Evolutionary conservation across 2,329 filamentous ascomycete genomes (phyloP).

Genomic region (Colletotrichum lupini): DNA sequence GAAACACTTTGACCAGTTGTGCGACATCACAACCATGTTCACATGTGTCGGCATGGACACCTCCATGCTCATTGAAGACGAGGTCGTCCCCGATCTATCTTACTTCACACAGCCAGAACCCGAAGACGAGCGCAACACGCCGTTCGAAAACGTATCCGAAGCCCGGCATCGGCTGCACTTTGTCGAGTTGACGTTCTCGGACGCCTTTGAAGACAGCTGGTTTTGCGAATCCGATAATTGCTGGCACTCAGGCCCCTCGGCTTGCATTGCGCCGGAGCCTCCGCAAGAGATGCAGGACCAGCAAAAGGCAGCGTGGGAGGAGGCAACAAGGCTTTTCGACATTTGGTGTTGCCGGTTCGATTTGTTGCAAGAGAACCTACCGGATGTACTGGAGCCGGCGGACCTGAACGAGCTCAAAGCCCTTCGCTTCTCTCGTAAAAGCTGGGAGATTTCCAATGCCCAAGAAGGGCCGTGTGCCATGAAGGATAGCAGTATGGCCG

Average conservation of each 20-base stretch:
- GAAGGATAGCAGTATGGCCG: not conserved
- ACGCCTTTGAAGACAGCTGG: constrained; percentile 8
- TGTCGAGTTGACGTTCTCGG: constrained; percentile 7
- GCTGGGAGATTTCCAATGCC: constrained; percentile 14
- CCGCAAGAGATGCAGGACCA: not conserved
- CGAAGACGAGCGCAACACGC: not conserved
- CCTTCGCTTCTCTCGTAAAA: constrained; percentile 7
- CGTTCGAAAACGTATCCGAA: constrained; percentile 13
- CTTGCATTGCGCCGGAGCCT: not conserved
- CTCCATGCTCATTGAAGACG: constrained; percentile 17
- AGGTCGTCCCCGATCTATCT: constrained; percentile 19
- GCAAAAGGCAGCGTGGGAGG: not conserved
- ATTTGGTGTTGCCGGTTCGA: constrained; percentile 22
- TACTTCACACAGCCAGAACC: constrained; percentile 11
- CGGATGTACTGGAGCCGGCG: not conserved
- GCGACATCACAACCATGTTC: constrained; percentile 26
- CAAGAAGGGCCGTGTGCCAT: constrained; percentile 8
- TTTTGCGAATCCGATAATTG: not conserved
- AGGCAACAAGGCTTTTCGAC: not conserved
- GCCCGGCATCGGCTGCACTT: constrained; percentile 10
- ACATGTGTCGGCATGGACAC: constrained; percentile 25
- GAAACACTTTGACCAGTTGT: constrained; percentile 19
- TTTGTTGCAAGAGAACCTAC: not conserved
- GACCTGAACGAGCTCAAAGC: constrained; percentile 13
- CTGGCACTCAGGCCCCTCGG: not conserved